These are phyloP conservation scores for Collybia nuda DNA, from an alignment of 768 basidiomycete genomes.

Conservation along the genomic window DNA sequence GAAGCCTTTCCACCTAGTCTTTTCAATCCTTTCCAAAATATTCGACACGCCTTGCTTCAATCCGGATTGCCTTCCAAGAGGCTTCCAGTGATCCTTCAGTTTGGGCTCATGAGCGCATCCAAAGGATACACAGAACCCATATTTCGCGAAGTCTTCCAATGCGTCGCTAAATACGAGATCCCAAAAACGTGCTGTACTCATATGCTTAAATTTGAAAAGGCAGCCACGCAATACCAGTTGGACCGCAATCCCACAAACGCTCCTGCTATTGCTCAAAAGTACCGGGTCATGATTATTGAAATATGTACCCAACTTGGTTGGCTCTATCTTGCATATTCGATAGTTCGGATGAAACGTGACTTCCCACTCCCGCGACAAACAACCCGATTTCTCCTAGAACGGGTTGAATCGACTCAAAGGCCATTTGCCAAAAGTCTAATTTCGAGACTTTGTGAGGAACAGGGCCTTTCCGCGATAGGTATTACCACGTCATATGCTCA, in stretches of 20 bases:
- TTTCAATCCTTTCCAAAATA: slow-evolving; percentile 6
- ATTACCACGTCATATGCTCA: no score
- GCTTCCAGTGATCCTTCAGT: slow-evolving; percentile 12
- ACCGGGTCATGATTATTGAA: slow-evolving; percentile 10
- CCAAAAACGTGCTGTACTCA: slow-evolving; percentile 4
- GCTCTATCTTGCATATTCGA: slow-evolving; percentile 12
- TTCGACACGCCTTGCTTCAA: slow-evolving; percentile 12
- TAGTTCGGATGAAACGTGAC: slow-evolving; percentile 3
- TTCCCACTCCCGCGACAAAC: slow-evolving; percentile 9
- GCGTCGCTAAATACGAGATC: slow-evolving; percentile 11
- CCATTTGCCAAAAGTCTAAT: no score
- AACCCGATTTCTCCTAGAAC: slow-evolving; percentile 4
- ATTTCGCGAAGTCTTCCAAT: slow-evolving; percentile 11
- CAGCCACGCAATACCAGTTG: slow-evolving; percentile 3
- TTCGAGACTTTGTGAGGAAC: no score
- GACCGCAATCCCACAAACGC: neutral
- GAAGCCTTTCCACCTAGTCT: neutral
- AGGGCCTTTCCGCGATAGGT: no score
- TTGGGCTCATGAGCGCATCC: slow-evolving; percentile 16
- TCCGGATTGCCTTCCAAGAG: slow-evolving; percentile 12
- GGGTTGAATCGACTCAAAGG: neutral
- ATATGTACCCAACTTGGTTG: slow-evolving; percentile 14
- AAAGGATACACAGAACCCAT: slow-evolving; percentile 19
- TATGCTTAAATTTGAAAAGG: slow-evolving; percentile 10
- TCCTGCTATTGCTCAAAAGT: neutral